Conservation (phyloP, 2,329 filamentous ascomycete genomes). For the Monosporascus sp. region DNA sequence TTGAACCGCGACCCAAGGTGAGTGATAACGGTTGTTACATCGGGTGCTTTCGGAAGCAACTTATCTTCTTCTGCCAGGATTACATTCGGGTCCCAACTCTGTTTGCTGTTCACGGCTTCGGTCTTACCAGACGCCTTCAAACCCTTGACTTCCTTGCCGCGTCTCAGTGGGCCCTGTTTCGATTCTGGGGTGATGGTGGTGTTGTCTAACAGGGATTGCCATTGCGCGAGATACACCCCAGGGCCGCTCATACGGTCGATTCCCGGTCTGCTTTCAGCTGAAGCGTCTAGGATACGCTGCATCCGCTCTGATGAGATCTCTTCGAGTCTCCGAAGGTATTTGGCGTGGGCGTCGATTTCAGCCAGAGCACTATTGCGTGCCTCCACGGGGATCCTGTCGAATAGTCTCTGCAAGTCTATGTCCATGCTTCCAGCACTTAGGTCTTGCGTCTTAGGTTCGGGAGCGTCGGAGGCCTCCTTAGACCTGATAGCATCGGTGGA, state of each 20-base stretch:
- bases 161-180: conserved; percentile 46
- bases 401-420: conserved; percentile 36
- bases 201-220: conserved; percentile 67
- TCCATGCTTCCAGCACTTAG: conserved; percentile 30
- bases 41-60: conserved; percentile 29
- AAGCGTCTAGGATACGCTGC: conserved; percentile 48
- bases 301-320: conserved; percentile 50
- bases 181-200: conserved; percentile 62
- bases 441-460: conserved; percentile 19
- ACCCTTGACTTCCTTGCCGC: conserved; percentile 47
- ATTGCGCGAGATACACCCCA: conserved; percentile 66
- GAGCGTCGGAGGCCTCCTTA: neutral
- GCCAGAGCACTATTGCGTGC: conserved; percentile 41
- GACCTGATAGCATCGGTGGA: neutral
- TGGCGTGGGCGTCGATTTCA: conserved; percentile 55
- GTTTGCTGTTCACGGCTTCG: conserved; percentile 25
- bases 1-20: conserved; percentile 36
- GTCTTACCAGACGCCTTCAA: conserved; percentile 39
- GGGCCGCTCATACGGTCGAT: conserved; percentile 50
- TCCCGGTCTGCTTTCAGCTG: conserved; percentile 5
- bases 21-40: conserved; percentile 37
- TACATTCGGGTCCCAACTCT: conserved; percentile 17
- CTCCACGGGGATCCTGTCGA: conserved; percentile 39
- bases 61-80: conserved; percentile 26
- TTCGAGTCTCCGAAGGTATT: conserved; percentile 54